Conservation (phyloP, 202 grass and related monocot species). For the Saccharum hybrid region DNA sequence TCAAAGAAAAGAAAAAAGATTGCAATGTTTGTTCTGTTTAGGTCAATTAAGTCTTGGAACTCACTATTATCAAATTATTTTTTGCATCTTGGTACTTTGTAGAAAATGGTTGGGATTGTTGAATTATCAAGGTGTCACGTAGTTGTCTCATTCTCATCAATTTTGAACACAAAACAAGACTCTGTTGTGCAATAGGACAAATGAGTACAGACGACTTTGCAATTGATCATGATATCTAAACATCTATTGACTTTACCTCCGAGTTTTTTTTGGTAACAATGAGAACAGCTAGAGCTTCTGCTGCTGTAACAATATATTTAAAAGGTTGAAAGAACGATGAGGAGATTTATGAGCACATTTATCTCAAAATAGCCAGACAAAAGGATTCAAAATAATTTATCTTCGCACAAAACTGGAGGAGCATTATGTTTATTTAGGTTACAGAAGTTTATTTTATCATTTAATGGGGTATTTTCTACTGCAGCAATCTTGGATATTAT, state of each 20-base stretch:
- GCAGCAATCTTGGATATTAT: slow-evolving; percentile 67
- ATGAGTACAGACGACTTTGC: background rate
- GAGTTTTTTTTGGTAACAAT: background rate
- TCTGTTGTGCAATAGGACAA: background rate
- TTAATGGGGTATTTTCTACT: slow-evolving; percentile 38
- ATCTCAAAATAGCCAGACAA: background rate
- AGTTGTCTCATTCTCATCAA: background rate
- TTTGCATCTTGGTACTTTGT: background rate
- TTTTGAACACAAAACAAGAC: background rate
- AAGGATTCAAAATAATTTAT: slow-evolving; percentile 7
- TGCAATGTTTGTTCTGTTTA: background rate
- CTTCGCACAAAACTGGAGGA: slow-evolving; percentile 29
- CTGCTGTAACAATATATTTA: background rate
- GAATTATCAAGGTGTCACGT: background rate
- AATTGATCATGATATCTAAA: background rate
- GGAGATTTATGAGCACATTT: background rate
- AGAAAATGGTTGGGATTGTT: background rate
- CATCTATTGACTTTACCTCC: background rate
- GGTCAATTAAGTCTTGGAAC: background rate
- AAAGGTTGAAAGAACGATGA: background rate
- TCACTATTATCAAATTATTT: background rate
- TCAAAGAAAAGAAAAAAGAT: background rate
- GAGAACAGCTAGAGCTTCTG: slow-evolving; percentile 14
- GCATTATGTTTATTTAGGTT: slow-evolving; percentile 30
- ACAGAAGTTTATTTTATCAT: slow-evolving; percentile 18